Base-by-base conservation (phyloP, 768 basidiomycete genomes). In the Trametes punicea region DNA sequence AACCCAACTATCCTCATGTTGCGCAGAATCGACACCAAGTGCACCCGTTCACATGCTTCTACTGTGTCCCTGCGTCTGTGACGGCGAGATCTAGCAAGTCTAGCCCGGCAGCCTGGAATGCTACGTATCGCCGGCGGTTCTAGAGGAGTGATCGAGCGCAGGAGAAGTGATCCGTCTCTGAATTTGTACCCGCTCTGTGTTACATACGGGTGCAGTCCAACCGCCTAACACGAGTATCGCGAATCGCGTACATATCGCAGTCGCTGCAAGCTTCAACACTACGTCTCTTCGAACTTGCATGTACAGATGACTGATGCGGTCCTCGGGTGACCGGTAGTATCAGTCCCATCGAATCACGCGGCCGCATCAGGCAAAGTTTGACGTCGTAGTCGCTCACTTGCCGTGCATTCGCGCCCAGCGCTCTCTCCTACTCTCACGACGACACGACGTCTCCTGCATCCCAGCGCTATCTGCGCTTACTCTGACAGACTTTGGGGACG, bases 401-500 rank as follows among this genome's bases (percentile, higher is more conserved):
- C 25, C 44, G 46, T 45, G 33, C 30, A 26, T 26, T 25, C 25
- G 42, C 55, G 40, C 26, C 49, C 56, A 27, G 56, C 56, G 46
- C 57, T 36, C 46, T 47, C 42, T 51, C 31, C 48, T 48, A 42
- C 57, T 55, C 57, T 54, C 57, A 55, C 52, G 52, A 59, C 57
- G 42, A 54, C 57, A 40, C 51, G 26, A 57, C 56, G 50, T 38
- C 50, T 45, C 45, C 47, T 31, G 40, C 23, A 45, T 26, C 9
- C 11, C 16, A 34, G 23, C 15, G 27, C 21, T n/a, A 5, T 27
- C 23, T 46, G 42, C 48, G 26, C 41, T 18, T 23, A 18, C 36
- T 29, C 27, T 21, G 33, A 26, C 50, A 26, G 16, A 6, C 41
- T 9, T 57, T 31, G 48, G 16, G 31, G 20, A 29, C 46, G 33